Evolutionary conservation across 2,329 filamentous ascomycete species (phyloP).

Genomic region (Chaetomium strumarium): DNA sequence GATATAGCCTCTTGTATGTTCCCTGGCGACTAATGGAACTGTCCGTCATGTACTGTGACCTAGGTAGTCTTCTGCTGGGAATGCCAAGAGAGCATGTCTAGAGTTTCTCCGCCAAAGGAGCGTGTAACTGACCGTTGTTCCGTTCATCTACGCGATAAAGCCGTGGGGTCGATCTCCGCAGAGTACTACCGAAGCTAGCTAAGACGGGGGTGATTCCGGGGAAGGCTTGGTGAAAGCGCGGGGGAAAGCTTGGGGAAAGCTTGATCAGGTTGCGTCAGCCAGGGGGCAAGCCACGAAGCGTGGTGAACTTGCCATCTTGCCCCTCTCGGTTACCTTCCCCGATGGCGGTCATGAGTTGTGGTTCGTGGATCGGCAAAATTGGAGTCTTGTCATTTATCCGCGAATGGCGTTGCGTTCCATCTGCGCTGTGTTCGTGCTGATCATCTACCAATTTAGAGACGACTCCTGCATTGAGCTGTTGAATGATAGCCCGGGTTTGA

Average conservation of each 20-base stretch:
- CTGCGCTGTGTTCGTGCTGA: background rate
- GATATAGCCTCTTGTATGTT: background rate
- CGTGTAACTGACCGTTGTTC: background rate
- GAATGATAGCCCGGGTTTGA: no score
- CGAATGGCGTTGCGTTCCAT: constrained; percentile 2
- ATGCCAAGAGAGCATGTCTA: background rate
- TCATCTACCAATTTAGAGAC: background rate
- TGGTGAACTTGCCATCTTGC: background rate
- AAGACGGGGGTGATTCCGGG: no score
- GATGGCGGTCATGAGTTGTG: background rate
- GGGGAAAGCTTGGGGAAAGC: background rate
- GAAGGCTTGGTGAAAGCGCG: background rate
- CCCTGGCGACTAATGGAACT: background rate
- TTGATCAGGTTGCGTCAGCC: background rate
- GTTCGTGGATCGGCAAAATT: constrained; percentile 2
- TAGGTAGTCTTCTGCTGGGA: constrained; percentile 2
- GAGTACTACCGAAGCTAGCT: no score
- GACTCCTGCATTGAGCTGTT: no score
- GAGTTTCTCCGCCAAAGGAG: constrained; percentile 4
- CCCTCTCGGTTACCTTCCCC: background rate
- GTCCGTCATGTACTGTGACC: background rate
- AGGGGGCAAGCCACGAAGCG: background rate
- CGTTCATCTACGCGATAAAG: background rate
- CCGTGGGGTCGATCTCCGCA: background rate
- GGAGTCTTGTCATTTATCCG: background rate